Evolutionary conservation across 2,329 filamentous ascomycete genomes (phyloP).

Genomic region (Colletotrichum sp.): DNA sequence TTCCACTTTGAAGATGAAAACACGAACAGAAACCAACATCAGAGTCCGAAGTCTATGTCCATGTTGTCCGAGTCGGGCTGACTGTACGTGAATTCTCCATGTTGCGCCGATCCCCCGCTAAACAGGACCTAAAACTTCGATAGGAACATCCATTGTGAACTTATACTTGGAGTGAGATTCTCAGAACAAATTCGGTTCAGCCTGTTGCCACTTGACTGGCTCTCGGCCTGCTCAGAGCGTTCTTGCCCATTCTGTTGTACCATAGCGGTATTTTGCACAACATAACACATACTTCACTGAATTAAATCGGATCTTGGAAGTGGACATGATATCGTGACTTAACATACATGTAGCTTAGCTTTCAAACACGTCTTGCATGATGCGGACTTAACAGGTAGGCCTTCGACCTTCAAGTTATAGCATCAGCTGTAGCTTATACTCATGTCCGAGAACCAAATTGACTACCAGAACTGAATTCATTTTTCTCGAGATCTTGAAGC

Average conservation of each 20-base stretch:
- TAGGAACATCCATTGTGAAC: neutral
- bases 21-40: neutral
- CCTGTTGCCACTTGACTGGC: neutral
- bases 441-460: neutral
- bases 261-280: neutral
- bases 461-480: neutral
- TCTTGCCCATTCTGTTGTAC: neutral
- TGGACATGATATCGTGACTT: no score
- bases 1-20: neutral
- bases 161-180: accelerated
- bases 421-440: neutral
- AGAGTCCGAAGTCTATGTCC: neutral
- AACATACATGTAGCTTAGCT: neutral
- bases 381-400: neutral
- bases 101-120: neutral
- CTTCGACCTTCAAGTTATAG: neutral
- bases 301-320: neutral
- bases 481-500: no score
- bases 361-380: neutral
- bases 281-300: neutral
- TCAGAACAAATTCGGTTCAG: neutral
- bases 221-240: no score
- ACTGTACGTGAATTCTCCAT: neutral
- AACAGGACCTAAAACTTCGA: neutral
- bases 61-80: neutral